Evolutionary conservation across 495 filamentous ascomycete species (phyloP), one percentile per base, ranked within the genome.

Genomic region (Xylaria intraflava): DNA sequence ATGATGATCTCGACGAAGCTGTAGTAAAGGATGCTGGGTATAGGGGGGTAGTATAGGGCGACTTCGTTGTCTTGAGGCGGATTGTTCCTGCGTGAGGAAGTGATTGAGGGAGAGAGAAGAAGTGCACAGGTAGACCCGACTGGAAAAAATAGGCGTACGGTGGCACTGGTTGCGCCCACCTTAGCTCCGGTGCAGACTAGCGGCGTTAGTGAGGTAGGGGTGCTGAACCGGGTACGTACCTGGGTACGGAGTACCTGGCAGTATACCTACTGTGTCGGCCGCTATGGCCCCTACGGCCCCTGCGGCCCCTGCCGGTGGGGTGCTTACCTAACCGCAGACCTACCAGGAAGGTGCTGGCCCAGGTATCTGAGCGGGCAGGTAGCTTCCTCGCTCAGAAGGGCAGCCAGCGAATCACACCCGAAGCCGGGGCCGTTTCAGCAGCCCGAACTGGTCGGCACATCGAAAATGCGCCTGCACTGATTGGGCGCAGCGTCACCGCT

Each of bases 1-100:
- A 83, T 84, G 75, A 70, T 81, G 44, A 55, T 77, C 78, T 89
- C 83, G 88, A 94, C 89, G 83, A 86, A 87, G 85, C 82, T 79
- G 46, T 51, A 51, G n/a, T 76, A 59, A 53, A 56, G 55, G 69
- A 57, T 53, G 66, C 63, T 69, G n/a, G n/a, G 69, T 53, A 71
- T 67, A 69, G 64, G 61, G 57, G 65, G 59, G 55, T 63, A 39
- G 60, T 57, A 60, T 78, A 81, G 72, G 70, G 74, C 74, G 82
- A 85, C 82, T 85, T 85, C 78, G 81, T 83, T 84, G 83, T 83
- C 80, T 85, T 59, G 43, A 55, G 53, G 39, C 65, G 66, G 61
- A 55, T 56, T 62, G 63, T 51, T 62, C 61, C 65, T 62, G 58
- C 66, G 53, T 55, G 58, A 61, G 58, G 59, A 61, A 65, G 64